Evolutionary conservation across 1,139 yeast species (phyloP).

Genomic region (Lodderomyces theae): DNA sequence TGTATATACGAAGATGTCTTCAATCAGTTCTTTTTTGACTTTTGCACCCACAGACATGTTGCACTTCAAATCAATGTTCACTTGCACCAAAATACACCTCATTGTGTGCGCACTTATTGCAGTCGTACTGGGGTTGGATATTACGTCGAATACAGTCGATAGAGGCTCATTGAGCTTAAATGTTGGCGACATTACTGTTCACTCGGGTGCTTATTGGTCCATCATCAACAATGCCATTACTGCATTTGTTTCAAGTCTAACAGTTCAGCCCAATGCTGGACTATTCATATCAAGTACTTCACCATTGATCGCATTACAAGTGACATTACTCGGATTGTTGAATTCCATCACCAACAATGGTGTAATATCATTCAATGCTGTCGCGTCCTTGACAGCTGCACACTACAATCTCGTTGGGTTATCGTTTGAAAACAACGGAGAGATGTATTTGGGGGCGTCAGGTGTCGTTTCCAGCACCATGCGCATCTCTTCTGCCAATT

Average conservation of each 20-base stretch:
- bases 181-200: slow-evolving; percentile 26
- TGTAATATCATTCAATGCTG: slow-evolving; percentile 22
- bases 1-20: neutral
- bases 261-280: slow-evolving; percentile 21
- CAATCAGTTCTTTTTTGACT: neutral
- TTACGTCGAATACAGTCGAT: slow-evolving; percentile 10
- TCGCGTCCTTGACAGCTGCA: slow-evolving; percentile 19
- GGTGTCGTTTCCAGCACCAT: slow-evolving; percentile 21
- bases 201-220: slow-evolving; percentile 33
- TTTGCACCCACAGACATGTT: neutral
- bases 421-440: slow-evolving; percentile 28
- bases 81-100: neutral
- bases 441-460: slow-evolving; percentile 26
- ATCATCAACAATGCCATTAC: slow-evolving; percentile 28
- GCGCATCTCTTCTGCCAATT: slow-evolving; percentile 20
- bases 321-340: slow-evolving; percentile 13
- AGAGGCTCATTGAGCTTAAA: slow-evolving; percentile 18
- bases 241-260: slow-evolving; percentile 22
- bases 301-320: slow-evolving; percentile 14
- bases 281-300: slow-evolving; percentile 17
- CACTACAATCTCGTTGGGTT: slow-evolving; percentile 20
- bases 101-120: neutral
- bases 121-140: slow-evolving; percentile 5
- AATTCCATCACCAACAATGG: slow-evolving; percentile 24
- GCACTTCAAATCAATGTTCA: neutral